Conservation (phyloP, 768 basidiomycete species). For the Rhodotorula paludigena region DNA sequence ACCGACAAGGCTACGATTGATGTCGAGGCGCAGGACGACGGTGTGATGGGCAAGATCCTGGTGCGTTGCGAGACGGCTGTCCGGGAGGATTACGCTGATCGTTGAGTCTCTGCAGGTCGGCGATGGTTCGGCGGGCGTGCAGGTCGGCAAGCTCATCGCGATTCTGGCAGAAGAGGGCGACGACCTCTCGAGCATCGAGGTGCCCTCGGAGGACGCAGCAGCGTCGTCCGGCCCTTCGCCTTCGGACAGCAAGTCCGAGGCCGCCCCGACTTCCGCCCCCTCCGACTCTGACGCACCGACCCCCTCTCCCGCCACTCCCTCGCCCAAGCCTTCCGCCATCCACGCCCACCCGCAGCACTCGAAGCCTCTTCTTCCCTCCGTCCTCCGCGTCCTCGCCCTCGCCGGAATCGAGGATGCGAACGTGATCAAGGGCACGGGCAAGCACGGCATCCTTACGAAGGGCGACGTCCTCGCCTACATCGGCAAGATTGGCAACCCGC, state of each 20-base stretch:
- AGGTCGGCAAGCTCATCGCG: conserved; percentile 83
- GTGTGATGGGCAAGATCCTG: conserved; percentile 91
- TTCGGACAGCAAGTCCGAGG: conserved; percentile 12
- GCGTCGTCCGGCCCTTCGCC: conserved; percentile 26
- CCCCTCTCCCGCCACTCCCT: conserved; percentile 24
- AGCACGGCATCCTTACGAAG: conserved; percentile 90
- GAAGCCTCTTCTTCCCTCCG: conserved; percentile 76
- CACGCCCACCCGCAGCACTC: conserved; percentile 41
- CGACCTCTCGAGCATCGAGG: conserved; percentile 77
- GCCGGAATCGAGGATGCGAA: conserved; percentile 59
- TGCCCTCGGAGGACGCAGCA: conserved; percentile 43
- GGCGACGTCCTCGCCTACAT: conserved; percentile 85
- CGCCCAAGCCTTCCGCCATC: conserved; percentile 24
- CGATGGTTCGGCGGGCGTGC: conserved; percentile 76
- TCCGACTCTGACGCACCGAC: conserved; percentile 22
- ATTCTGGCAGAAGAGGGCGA: conserved; percentile 94
- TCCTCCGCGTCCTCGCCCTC: conserved; percentile 70
- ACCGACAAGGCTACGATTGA: conserved; percentile 95
- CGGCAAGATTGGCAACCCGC: conserved; percentile 72
- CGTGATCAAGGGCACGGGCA: conserved; percentile 77
- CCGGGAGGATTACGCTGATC: conserved; percentile 61
- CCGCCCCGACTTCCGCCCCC: conserved; percentile 38
- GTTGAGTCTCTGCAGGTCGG: conserved; percentile 53
- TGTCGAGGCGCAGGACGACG: conserved; percentile 98
- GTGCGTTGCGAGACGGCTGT: conserved; percentile 65